Evolutionary conservation across 176 grass and related monocot genomes (phyloP).

Genomic region (Eleusine indica): DNA sequence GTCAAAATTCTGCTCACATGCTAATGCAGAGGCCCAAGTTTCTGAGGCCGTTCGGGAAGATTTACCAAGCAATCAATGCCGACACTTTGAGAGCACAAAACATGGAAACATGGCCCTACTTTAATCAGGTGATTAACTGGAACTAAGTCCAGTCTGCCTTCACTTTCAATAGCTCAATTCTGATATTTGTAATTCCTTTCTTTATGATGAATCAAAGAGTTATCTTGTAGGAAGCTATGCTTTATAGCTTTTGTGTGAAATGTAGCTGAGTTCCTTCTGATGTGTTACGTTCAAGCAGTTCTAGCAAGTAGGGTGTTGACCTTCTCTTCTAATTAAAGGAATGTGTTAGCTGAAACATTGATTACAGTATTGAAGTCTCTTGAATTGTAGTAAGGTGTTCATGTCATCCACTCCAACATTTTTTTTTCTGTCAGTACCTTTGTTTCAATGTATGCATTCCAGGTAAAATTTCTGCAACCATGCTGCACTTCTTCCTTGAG

Average conservation of each 20-base stretch:
- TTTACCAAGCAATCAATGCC: constrained; percentile 86
- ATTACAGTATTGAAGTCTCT: background rate
- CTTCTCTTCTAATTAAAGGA: background rate
- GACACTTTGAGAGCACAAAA: constrained; percentile 85
- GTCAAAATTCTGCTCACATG: background rate
- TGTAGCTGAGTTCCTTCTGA: constrained; percentile 1
- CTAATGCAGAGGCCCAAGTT: constrained; percentile 82
- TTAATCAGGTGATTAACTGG: constrained; percentile 67
- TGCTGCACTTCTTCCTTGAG: background rate
- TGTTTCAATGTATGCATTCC: background rate
- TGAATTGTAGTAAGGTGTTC: background rate
- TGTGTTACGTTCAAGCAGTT: background rate
- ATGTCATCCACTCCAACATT: background rate
- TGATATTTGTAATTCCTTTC: constrained; percentile 24
- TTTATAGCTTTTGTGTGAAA: constrained; percentile 21
- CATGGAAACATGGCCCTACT: constrained; percentile 92
- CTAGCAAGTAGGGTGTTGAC: background rate
- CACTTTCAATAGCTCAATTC: background rate
- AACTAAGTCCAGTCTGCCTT: background rate
- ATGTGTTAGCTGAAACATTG: constrained; percentile 26
- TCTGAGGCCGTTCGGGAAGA: constrained; percentile 78
- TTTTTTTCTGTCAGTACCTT: background rate
- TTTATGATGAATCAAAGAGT: constrained; percentile 34
- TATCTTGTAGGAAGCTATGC: background rate
- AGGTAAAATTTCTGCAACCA: background rate